Conservation (phyloP, 1,284 basidiomycete genomes). For the Malassezia sympodialis region DNA sequence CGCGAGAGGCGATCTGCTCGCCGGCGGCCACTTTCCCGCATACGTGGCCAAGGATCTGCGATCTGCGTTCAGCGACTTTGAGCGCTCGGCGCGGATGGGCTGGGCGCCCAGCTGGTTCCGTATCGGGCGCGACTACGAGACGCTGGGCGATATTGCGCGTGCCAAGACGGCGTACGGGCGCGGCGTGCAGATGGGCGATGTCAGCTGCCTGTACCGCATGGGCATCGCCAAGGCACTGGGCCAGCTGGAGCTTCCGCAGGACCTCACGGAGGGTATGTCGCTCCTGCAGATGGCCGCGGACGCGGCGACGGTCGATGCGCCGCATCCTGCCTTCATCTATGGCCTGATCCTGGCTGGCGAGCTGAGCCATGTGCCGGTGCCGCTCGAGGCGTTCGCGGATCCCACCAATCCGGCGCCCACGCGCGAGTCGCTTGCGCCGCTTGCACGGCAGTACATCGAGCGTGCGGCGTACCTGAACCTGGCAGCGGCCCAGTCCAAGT, state of each 20-base stretch:
- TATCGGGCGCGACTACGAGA: slow-evolving; percentile 81
- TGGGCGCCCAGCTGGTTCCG: slow-evolving; percentile 61
- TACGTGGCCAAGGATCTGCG: slow-evolving; percentile 58
- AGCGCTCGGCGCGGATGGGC: slow-evolving; percentile 42
- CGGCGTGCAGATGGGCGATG: slow-evolving; percentile 61
- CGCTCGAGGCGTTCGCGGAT: slow-evolving; percentile 22
- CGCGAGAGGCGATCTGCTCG: slow-evolving; percentile 61
- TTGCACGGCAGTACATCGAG: slow-evolving; percentile 54
- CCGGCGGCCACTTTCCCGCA: slow-evolving; percentile 56
- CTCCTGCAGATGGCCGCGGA: slow-evolving; percentile 69
- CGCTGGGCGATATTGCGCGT: slow-evolving; percentile 61
- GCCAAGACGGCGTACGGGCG: slow-evolving; percentile 74
- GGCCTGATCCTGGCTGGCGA: slow-evolving; percentile 68
- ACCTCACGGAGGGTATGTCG: slow-evolving; percentile 58
- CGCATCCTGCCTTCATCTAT: slow-evolving; percentile 70
- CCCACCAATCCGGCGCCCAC: slow-evolving; percentile 29
- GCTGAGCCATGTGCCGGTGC: slow-evolving; percentile 33
- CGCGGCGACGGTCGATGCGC: slow-evolving; percentile 62
- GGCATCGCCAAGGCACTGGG: slow-evolving; percentile 83
- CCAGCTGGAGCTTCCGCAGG: slow-evolving; percentile 61
- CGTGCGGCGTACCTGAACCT: slow-evolving; percentile 76
- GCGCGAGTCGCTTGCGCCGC: slow-evolving; percentile 27
- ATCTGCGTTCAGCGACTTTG: slow-evolving; percentile 73
- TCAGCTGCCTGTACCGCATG: slow-evolving; percentile 60
- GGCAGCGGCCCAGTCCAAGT: slow-evolving; percentile 78